Percentiles rank a stretch among this genome's conserved stretches.
These are phyloP conservation scores for Fomes fomentarius DNA, from an alignment of 1,284 basidiomycete species.

Conservation along the genomic window DNA sequence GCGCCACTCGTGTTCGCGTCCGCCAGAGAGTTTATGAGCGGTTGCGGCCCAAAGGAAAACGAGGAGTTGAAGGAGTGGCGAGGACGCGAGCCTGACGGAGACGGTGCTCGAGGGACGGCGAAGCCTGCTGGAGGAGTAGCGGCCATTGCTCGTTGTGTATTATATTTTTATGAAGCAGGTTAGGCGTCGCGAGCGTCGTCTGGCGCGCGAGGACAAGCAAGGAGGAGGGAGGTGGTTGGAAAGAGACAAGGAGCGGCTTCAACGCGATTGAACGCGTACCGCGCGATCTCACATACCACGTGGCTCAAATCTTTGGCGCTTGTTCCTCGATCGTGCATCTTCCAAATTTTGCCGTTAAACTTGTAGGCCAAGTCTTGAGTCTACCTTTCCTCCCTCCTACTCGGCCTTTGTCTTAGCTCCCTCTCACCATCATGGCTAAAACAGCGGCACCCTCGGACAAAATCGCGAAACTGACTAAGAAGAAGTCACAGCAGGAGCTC, in stretches of 20 bases:
- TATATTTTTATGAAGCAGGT: not conserved
- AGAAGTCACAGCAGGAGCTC: constrained; percentile 21
- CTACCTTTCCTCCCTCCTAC: not conserved
- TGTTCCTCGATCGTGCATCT: constrained; percentile 1
- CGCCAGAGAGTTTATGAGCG: constrained; percentile 67
- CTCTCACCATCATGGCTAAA: constrained; percentile 19
- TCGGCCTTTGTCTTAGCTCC: not conserved
- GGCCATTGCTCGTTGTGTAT: constrained; percentile 24
- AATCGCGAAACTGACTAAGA: constrained; percentile 18
- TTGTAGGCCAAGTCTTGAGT: not conserved
- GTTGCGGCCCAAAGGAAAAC: constrained; percentile 81
- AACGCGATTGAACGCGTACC: constrained; percentile 20
- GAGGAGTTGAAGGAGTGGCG: constrained; percentile 73
- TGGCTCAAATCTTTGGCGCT: constrained; percentile 13
- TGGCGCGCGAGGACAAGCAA: not conserved
- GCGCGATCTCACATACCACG: constrained; percentile 17
- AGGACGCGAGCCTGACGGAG: constrained; percentile 55
- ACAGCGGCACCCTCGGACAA: constrained; percentile 17
- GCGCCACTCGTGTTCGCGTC: constrained; percentile 60
- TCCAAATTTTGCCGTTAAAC: constrained; percentile 13
- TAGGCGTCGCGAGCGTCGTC: not conserved
- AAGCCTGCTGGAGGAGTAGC: constrained; percentile 40
- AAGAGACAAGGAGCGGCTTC: constrained; percentile 4
- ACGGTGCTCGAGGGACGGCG: constrained; percentile 37
- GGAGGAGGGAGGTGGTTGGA: constrained; percentile 1